Evolutionary conservation across 2,329 filamentous ascomycete genomes (phyloP).

Genomic region (Nigrospora osmanthi): DNA sequence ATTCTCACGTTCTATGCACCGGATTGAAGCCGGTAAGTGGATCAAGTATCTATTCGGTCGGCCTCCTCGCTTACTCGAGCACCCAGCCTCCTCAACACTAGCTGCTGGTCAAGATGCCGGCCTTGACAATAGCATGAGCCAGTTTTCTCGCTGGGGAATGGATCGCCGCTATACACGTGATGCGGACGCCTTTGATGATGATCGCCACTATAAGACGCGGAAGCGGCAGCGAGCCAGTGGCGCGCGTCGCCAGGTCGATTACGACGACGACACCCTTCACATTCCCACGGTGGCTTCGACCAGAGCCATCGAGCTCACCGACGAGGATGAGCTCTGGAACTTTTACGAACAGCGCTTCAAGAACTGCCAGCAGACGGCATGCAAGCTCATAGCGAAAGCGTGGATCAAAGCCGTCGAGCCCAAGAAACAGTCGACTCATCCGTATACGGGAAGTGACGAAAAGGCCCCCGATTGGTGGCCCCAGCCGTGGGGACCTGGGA

Average conservation of each 20-base stretch:
- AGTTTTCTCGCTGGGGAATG: no score
- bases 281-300: constrained; percentile 28
- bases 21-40: background rate
- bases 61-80: background rate
- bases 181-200: constrained; percentile 17
- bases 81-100: no score
- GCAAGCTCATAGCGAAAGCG: constrained; percentile 65
- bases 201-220: constrained; percentile 20
- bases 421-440: constrained; percentile 68
- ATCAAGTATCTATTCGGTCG: background rate
- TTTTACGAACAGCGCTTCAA: constrained; percentile 57
- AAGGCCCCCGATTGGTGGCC: constrained; percentile 64
- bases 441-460: constrained; percentile 59
- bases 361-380: constrained; percentile 61
- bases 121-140: no score
- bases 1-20: constrained; percentile 23
- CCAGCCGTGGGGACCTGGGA: constrained; percentile 39
- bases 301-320: constrained; percentile 42
- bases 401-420: constrained; percentile 72
- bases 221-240: constrained; percentile 25
- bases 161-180: background rate
- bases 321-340: constrained; percentile 44
- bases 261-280: constrained; percentile 30
- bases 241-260: constrained; percentile 26
- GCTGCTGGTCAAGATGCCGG: no score